Evolutionary conservation across 176 grass and related monocot genomes (phyloP).

Genomic region (Panicum miliaceum): DNA sequence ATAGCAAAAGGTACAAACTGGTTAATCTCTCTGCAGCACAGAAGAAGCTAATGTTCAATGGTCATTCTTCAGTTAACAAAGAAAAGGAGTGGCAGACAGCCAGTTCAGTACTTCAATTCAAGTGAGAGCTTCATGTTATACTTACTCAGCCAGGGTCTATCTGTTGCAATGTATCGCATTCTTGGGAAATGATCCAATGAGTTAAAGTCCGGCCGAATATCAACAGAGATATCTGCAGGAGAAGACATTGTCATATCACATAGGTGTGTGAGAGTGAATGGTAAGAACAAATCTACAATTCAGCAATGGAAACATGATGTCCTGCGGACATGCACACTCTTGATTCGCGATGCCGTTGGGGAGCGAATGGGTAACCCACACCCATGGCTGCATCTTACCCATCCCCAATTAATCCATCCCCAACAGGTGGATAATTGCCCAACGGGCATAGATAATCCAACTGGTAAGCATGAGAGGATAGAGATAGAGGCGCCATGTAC

Average conservation of each 20-base stretch:
- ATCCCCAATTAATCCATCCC: too few relatives aligned
- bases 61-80: conserved; percentile 30
- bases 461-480: too few relatives aligned
- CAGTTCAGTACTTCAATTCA: conserved; percentile 9
- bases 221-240: conserved; percentile 71
- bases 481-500: too few relatives aligned
- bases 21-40: conserved; percentile 27
- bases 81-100: conserved; percentile 21
- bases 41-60: conserved; percentile 14
- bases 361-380: too few relatives aligned
- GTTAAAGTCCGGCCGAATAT: conserved; percentile 58
- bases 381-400: too few relatives aligned
- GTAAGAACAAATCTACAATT: background rate
- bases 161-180: conserved; percentile 69
- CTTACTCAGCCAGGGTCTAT: conserved; percentile 97
- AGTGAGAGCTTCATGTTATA: conserved; percentile 24
- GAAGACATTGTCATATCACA: background rate
- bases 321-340: background rate
- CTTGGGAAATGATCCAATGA: conserved; percentile 62
- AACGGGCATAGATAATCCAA: too few relatives aligned
- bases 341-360: too few relatives aligned
- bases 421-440: too few relatives aligned
- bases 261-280: conserved; percentile 4
- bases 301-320: conserved; percentile 16
- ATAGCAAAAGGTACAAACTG: conserved; percentile 23